Percentiles rank a stretch among this genome's conserved stretches.
These are phyloP conservation scores for Candida ascalaphidarum DNA, from an alignment of 805 yeast species.

Conservation along the genomic window DNA sequence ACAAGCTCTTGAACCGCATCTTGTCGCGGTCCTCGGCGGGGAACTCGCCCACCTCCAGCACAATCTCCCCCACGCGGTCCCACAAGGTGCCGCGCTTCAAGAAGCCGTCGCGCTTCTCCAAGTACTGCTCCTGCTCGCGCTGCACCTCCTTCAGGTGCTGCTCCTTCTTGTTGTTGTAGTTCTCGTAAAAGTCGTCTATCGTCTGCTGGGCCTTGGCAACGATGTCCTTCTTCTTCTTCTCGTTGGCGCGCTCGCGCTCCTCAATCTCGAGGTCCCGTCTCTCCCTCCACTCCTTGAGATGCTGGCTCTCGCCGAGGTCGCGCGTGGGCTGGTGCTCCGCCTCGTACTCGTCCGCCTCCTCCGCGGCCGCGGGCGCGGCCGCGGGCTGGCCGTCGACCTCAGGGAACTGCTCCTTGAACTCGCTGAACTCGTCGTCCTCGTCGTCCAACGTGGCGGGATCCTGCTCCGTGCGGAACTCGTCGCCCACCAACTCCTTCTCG, in stretches of 20 bases:
- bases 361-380: conserved; percentile 11
- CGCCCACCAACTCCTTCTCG: conserved; percentile 62
- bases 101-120: conserved; percentile 64
- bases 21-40: conserved; percentile 53
- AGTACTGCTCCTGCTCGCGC: conserved; percentile 61
- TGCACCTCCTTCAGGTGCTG: conserved; percentile 53
- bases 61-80: conserved; percentile 50
- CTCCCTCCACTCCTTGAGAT: conserved; percentile 64
- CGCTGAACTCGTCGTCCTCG: conserved; percentile 39
- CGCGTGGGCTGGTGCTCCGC: conserved; percentile 6
- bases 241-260: conserved; percentile 68
- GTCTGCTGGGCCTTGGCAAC: conserved; percentile 71
- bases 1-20: conserved; percentile 58
- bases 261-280: conserved; percentile 71
- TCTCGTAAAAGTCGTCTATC: conserved; percentile 87
- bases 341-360: conserved; percentile 37
- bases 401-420: conserved; percentile 59
- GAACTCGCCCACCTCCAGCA: conserved; percentile 34
- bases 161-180: conserved; percentile 79
- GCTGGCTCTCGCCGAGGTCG: conserved; percentile 41
- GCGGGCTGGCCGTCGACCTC: conserved; percentile 34
- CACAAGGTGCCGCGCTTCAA: conserved; percentile 40
- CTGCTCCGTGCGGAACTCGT: conserved; percentile 60
- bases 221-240: conserved; percentile 54
- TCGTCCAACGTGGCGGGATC: conserved; percentile 41